Evolutionary conservation across 2,329 filamentous ascomycete genomes (phyloP).

Genomic region (Epichloe typhina): DNA sequence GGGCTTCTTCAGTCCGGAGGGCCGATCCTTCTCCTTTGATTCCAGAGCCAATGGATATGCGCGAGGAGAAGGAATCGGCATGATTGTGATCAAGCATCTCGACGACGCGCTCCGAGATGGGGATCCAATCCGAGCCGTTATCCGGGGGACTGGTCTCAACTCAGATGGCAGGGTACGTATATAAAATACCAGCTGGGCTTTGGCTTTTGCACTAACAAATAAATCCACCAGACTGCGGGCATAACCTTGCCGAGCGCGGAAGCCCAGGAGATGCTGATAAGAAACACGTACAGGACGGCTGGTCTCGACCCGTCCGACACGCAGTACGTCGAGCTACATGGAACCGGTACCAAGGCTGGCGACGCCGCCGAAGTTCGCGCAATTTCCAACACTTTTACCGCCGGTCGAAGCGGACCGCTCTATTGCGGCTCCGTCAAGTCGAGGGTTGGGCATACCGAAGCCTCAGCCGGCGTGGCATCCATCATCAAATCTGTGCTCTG

Average conservation of each 20-base stretch:
- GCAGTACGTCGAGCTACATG: slow-evolving; percentile 15
- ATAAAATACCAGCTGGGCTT: no score
- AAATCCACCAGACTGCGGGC: not conserved
- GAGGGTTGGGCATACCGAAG: slow-evolving; percentile 14
- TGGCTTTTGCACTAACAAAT: no score
- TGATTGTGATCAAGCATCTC: no score
- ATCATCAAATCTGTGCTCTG: slow-evolving; percentile 12
- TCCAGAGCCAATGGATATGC: no score
- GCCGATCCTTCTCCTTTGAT: no score
- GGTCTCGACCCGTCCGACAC: not conserved
- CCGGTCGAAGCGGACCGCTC: no score
- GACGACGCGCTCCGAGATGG: no score
- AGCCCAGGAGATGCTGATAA: slow-evolving; percentile 4
- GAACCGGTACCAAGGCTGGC: slow-evolving; percentile 29
- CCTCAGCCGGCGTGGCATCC: slow-evolving; percentile 12
- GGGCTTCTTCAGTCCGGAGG: no score
- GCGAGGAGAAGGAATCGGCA: no score
- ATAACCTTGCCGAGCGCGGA: slow-evolving; percentile 9
- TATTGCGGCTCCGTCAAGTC: slow-evolving; percentile 1
- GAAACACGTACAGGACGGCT: not conserved
- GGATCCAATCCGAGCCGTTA: no score
- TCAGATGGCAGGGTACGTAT: no score
- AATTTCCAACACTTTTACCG: not conserved
- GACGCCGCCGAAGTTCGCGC: slow-evolving; percentile 27
- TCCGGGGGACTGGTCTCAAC: no score